phyloP scores from a whole-genome alignment of 768 basidiomycete species.

The Terana coerulea region DNA sequence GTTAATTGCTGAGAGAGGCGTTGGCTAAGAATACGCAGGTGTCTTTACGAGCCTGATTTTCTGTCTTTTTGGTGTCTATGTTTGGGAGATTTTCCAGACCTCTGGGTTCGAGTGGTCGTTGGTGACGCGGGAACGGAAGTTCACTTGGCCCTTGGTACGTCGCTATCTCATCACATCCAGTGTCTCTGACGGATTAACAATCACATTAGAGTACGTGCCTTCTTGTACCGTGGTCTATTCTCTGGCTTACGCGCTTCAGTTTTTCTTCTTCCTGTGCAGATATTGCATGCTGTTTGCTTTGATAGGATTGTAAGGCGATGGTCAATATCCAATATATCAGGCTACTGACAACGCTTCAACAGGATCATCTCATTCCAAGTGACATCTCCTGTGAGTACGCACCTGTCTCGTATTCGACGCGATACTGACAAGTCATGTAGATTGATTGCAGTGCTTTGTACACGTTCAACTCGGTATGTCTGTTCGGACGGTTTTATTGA shows the following conservation, averaged over 20 bases:
- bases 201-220: too few relatives aligned
- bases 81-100: conserved; percentile 66
- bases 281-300: conserved; percentile 70
- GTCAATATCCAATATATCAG: background rate
- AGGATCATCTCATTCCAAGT: conserved; percentile 60
- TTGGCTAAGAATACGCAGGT: conserved; percentile 29
- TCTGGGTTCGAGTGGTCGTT: conserved; percentile 67
- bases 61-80: conserved; percentile 59
- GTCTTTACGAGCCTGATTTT: conserved; percentile 59
- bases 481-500: background rate
- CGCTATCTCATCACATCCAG: conserved; percentile 33
- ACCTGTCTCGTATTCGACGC: conserved; percentile 2
- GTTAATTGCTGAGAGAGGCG: background rate
- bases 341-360: background rate
- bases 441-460: conserved; percentile 67
- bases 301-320: conserved; percentile 50
- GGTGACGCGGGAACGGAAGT: conserved; percentile 49
- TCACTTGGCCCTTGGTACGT: conserved; percentile 70
- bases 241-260: conserved; percentile 26
- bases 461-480: conserved; percentile 61
- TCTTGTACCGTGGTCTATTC: too few relatives aligned
- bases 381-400: conserved; percentile 37
- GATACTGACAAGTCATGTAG: conserved; percentile 22
- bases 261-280: conserved; percentile 66
- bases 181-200: too few relatives aligned